Conservation (phyloP, 495 filamentous ascomycete species). For the Letharia columbiana region DNA sequence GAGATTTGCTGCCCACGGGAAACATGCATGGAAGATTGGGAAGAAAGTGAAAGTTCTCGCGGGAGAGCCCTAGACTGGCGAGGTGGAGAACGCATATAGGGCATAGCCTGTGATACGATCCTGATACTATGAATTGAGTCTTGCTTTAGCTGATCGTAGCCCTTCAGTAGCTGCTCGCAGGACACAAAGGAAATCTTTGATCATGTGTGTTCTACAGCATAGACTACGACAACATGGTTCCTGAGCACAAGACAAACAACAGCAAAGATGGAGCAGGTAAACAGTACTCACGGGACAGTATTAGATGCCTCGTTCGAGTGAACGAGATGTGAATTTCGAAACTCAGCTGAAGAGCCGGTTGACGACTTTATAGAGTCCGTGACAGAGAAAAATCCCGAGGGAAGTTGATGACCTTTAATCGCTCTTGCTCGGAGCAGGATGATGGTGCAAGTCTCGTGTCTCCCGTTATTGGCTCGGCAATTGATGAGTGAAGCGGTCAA, state of each 20-base stretch:
- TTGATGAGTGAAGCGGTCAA: slow-evolving; percentile 8
- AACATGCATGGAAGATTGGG: slow-evolving; percentile 1
- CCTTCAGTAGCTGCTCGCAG: background rate
- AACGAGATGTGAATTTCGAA: background rate
- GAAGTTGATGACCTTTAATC: background rate
- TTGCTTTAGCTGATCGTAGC: background rate
- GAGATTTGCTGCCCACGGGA: background rate
- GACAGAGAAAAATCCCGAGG: background rate
- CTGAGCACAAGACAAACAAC: background rate
- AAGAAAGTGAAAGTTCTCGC: slow-evolving; percentile 13
- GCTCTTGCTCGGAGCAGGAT: slow-evolving; percentile 3
- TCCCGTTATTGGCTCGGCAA: background rate
- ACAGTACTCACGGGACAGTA: slow-evolving; percentile 2
- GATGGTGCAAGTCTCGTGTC: background rate
- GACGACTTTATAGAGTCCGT: background rate
- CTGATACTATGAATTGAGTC: background rate
- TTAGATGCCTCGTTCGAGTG: background rate
- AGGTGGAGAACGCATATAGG: slow-evolving; percentile 13
- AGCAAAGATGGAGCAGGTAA: background rate
- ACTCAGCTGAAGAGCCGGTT: background rate
- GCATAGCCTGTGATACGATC: background rate
- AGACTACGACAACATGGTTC: background rate
- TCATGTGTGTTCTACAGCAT: background rate
- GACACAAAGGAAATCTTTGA: background rate
- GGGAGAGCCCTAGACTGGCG: slow-evolving; percentile 2